Evolutionary conservation across 345 rosid genomes (phyloP), one percentile per base, ranked within the genome.

Genomic region (Eucalyptus urophylla): DNA sequence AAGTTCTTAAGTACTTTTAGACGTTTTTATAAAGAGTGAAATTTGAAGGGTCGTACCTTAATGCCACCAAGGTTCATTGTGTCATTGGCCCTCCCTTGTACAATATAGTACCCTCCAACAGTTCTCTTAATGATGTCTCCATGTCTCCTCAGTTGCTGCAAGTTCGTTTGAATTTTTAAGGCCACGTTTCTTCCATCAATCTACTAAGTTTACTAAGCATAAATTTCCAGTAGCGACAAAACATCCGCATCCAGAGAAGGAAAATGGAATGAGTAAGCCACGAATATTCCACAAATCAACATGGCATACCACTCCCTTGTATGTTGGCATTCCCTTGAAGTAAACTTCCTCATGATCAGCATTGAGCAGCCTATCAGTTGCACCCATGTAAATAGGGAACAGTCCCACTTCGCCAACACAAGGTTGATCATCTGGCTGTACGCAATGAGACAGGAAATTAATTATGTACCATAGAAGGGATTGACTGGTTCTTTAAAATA

Each of bases 61-160:
- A 97, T 97, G 87, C 99, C 99, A 86, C 99, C 99, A 87, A 97
- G 97, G 90, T 97, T 97, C 99, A 97, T 97, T 87, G 99, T 97
- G 92, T 97, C 99, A 92, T 97, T 98, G 87, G 98, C 97, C 92
- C 99, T 91, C 45, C 99, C 99, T 90, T 95, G 98, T 27, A 97
- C 98, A 69, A 90, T 15, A 37, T 86, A 94, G 90, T 93, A 95
- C 89, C 99, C 98, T 87, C 99, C 98, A 47, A 92, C 89, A 5
- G 97, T 96, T 92, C 95, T 93, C 92, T 94, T 92, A 56, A 97
- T 53, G 49, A 97, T 90, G 94, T 97, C 98, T 88, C 99, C 99
- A 45, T 97, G 99, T 89, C 99, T 95, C 93, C 99, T 95, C 22
- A 97, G 98, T 29, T 76, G 90, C 99, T 97, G 95, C 89, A 83